Evolutionary conservation across 257 asterid genomes (phyloP).

Genomic region (Coffea eugenioides): DNA sequence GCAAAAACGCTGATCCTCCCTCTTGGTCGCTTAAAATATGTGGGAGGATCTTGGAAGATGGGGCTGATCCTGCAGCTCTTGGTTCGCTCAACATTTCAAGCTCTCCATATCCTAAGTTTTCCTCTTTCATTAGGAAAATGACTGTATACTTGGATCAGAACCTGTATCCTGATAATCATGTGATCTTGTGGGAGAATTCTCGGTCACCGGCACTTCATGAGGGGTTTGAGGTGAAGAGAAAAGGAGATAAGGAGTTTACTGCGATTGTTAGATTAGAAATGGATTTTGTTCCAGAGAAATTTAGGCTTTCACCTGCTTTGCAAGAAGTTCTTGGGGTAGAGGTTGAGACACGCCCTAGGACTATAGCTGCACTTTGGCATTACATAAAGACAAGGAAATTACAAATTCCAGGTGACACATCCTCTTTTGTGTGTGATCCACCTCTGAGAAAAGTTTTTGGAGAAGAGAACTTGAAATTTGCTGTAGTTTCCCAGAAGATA

Average conservation of each 20-base stretch:
- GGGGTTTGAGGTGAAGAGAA: slow-evolving; percentile 90
- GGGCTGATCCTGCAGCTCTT: slow-evolving; percentile 43
- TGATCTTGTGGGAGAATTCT: slow-evolving; percentile 84
- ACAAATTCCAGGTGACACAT: slow-evolving; percentile 66
- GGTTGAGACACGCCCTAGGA: slow-evolving; percentile 71
- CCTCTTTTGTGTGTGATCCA: slow-evolving; percentile 73
- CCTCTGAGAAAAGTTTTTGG: slow-evolving; percentile 77
- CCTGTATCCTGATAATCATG: slow-evolving; percentile 78
- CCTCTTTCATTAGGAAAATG: slow-evolving; percentile 77
- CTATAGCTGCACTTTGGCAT: slow-evolving; percentile 76
- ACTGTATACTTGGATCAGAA: slow-evolving; percentile 84
- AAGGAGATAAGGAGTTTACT: slow-evolving; percentile 84
- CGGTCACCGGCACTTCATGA: slow-evolving; percentile 67
- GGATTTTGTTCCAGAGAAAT: slow-evolving; percentile 72
- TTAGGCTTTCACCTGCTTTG: slow-evolving; percentile 69
- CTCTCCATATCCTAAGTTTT: slow-evolving; percentile 53
- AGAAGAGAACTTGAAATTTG: slow-evolving; percentile 81
- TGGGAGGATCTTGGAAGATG: slow-evolving; percentile 73
- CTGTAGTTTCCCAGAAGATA: slow-evolving; percentile 65
- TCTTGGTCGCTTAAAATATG: slow-evolving; percentile 78
- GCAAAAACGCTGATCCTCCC: slow-evolving; percentile 49
- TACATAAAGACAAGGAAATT: slow-evolving; percentile 64
- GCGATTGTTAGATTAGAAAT: slow-evolving; percentile 84
- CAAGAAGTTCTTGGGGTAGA: slow-evolving; percentile 84
- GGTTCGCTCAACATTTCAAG: slow-evolving; percentile 28